Conservation (phyloP, 192 early-diverging fungal genomes). For the Backusella mclennaniae region DNA sequence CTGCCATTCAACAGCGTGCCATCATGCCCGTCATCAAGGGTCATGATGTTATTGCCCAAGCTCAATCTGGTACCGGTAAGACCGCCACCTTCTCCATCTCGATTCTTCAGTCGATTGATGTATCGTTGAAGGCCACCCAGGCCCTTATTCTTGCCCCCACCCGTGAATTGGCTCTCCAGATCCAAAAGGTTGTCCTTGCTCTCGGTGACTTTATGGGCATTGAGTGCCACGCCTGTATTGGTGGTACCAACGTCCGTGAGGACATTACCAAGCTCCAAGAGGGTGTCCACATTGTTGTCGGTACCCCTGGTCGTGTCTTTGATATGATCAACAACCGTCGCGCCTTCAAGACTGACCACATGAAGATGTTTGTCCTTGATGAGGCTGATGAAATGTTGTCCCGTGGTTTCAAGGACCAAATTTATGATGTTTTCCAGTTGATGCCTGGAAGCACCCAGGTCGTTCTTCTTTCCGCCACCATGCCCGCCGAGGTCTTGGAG, state of each 20-base stretch:
- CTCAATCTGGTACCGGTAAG: slow-evolving; percentile 99
- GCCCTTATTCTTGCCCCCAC: slow-evolving; percentile 97
- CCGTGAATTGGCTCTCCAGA: slow-evolving; percentile 98
- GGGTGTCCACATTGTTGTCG: slow-evolving; percentile 93
- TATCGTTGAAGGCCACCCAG: slow-evolving; percentile 75
- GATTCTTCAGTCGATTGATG: slow-evolving; percentile 92
- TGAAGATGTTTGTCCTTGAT: slow-evolving; percentile 99
- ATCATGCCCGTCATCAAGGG: slow-evolving; percentile 94
- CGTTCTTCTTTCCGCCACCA: slow-evolving; percentile 95
- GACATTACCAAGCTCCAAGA: slow-evolving; percentile 78
- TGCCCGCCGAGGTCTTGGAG: slow-evolving; percentile 94
- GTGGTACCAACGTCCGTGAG: slow-evolving; percentile 93
- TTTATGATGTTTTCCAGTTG: slow-evolving; percentile 94
- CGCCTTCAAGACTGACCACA: slow-evolving; percentile 73
- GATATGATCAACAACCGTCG: slow-evolving; percentile 96
- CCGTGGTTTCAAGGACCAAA: slow-evolving; percentile 98
- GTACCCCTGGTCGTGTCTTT: slow-evolving; percentile 97
- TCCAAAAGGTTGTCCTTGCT: slow-evolving; percentile 92
- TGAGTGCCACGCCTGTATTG: slow-evolving; percentile 95
- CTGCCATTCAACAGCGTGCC: slow-evolving; percentile 95
- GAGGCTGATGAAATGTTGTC: slow-evolving; percentile 99
- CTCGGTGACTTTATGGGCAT: slow-evolving; percentile 96
- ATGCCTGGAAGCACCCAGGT: slow-evolving; percentile 91
- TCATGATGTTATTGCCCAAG: slow-evolving; percentile 99
- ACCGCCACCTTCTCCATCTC: slow-evolving; percentile 99